These are phyloP conservation scores for Athelia psychrophila DNA, from an alignment of 1,284 basidiomycete genomes.

Conservation along the genomic window DNA sequence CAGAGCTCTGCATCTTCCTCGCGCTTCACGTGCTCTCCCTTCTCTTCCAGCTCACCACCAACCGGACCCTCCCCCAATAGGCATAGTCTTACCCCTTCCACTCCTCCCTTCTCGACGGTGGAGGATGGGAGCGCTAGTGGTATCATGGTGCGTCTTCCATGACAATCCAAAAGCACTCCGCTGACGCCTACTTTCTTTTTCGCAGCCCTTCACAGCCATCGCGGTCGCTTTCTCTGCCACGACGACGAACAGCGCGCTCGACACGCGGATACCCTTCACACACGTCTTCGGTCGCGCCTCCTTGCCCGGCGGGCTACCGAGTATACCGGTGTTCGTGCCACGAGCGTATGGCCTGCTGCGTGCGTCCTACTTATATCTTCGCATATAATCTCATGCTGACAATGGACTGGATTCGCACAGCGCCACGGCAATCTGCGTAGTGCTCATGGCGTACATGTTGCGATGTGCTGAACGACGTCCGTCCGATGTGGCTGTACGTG, in stretches of 20 bases:
- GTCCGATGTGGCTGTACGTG: constrained; percentile 71
- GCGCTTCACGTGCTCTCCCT: constrained; percentile 67
- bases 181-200: too few species aligned
- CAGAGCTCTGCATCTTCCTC: constrained; percentile 68
- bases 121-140: constrained; percentile 79
- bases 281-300: constrained; percentile 54
- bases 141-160: constrained; percentile 56
- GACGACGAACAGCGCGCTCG: constrained; percentile 77
- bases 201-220: constrained; percentile 63
- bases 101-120: too few species aligned
- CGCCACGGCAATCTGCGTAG: constrained; percentile 62
- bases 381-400: constrained; percentile 1
- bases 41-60: constrained; percentile 76
- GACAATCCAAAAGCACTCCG: too few species aligned
- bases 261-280: constrained; percentile 68
- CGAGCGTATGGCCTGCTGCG: constrained; percentile 84
- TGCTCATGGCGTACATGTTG: constrained; percentile 73
- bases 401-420: constrained; percentile 36
- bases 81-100: too few species aligned
- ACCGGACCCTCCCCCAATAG: constrained; percentile 74
- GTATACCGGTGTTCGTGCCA: constrained; percentile 73
- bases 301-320: constrained; percentile 53
- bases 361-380: constrained; percentile 38
- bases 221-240: constrained; percentile 61
- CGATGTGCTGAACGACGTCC: constrained; percentile 64